Evolutionary conservation across 495 filamentous ascomycete species (phyloP).

Genomic region (Ramalina peruviana): DNA sequence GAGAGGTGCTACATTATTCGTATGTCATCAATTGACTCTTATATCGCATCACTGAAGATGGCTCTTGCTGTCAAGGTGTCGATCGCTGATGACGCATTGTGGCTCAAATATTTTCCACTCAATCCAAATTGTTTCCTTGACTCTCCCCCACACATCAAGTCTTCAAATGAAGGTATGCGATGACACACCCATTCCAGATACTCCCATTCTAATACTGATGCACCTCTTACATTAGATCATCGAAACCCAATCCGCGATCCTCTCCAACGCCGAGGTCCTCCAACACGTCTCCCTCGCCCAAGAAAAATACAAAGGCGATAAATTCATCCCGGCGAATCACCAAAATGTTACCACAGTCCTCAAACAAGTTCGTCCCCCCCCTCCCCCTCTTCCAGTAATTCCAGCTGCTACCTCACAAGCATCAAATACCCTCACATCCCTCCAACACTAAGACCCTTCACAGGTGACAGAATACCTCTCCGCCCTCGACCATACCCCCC

Average conservation of each 20-base stretch:
- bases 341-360: conserved; percentile 37
- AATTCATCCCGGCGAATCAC: conserved; percentile 24
- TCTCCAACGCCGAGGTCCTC: conserved; percentile 54
- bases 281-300: conserved; percentile 34
- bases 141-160: neutral
- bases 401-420: neutral
- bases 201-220: too few relatives aligned
- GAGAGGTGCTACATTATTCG: neutral
- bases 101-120: too few relatives aligned
- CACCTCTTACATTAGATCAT: conserved; percentile 32
- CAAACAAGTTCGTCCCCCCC: conserved; percentile 27
- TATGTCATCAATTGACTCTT: neutral
- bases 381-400: conserved; percentile 14
- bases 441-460: conserved; percentile 12
- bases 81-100: too few relatives aligned
- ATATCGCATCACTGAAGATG: too few relatives aligned
- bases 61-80: too few relatives aligned
- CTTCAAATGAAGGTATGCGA: neutral
- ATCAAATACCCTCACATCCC: neutral
- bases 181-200: neutral
- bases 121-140: too few relatives aligned
- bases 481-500: conserved; percentile 11
- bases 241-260: conserved; percentile 44
- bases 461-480: conserved; percentile 21
- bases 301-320: conserved; percentile 3